Conservation (phyloP, 495 filamentous ascomycete species). For the Tuber indicum region DNA sequence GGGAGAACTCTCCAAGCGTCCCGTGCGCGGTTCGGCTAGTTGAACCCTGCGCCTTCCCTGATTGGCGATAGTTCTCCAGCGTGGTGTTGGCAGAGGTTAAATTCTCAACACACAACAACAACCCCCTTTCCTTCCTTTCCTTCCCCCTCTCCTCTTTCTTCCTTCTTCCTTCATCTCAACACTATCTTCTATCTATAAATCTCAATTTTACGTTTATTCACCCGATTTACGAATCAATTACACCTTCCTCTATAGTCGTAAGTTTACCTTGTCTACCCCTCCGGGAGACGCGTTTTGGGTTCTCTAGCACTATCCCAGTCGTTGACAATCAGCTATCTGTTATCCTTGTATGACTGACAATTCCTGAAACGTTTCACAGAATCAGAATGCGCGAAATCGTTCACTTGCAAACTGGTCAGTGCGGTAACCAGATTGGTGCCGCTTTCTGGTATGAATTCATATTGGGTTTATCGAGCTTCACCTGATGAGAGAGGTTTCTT, state of each 20-base stretch:
- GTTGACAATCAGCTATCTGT: slow-evolving; percentile 12
- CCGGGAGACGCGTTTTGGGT: slow-evolving; percentile 11
- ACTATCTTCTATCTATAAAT: slow-evolving; percentile 27
- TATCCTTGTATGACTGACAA: slow-evolving; percentile 19
- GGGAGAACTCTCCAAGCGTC: background rate
- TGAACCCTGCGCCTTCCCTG: slow-evolving; percentile 17
- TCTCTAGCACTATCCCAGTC: slow-evolving; percentile 9
- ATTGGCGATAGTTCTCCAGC: slow-evolving; percentile 28
- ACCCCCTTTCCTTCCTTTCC: slow-evolving; percentile 18
- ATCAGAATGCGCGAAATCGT: slow-evolving; percentile 92
- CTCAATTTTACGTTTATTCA: slow-evolving; percentile 15
- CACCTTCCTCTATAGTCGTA: slow-evolving; percentile 16
- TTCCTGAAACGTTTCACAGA: slow-evolving; percentile 3
- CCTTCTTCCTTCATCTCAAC: slow-evolving; percentile 35
- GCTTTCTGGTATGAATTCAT: slow-evolving; percentile 77
- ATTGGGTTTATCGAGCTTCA: slow-evolving; percentile 10
- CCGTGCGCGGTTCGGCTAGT: background rate
- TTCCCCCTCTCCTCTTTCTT: slow-evolving; percentile 8
- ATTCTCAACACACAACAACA: slow-evolving; percentile 24
- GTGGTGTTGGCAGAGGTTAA: slow-evolving; percentile 32
- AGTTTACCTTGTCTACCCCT: slow-evolving; percentile 3
- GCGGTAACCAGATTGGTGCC: slow-evolving; percentile 99
- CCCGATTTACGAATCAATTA: slow-evolving; percentile 9
- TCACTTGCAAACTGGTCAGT: slow-evolving; percentile 98
- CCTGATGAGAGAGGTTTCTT: slow-evolving; percentile 32